Base-by-base conservation (phyloP, 2,329 filamentous ascomycete genomes). In the Trichothecium roseum region DNA sequence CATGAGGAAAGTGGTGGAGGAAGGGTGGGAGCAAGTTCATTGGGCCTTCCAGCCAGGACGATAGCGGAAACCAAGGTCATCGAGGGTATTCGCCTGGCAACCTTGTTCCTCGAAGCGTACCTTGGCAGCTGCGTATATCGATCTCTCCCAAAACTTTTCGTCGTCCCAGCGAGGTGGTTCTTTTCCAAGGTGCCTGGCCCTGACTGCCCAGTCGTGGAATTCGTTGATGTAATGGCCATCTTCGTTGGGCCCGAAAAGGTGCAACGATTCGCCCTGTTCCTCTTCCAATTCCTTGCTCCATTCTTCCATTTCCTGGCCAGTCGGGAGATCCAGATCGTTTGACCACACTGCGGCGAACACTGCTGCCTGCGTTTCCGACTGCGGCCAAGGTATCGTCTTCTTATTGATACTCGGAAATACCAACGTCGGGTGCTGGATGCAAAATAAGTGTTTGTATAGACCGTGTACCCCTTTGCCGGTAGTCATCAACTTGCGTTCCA, bases 381-480 rank as follows among this genome's bases (percentile, higher is more conserved):
- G 49, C 0, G 84, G 81, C 53, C 94, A 94, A 0, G 89, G 89
- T n/a, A 93, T 81, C n/a, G 91, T 74, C 45, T 81, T 82, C 51
- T 87, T 81, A 13, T 83, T 79, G 28, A 95, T 64, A 0, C 74
- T 76, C 0, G 83, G 68, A 51, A 95, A 88, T 1, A 74, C 80
- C 2, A 96, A 64, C 0, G 84, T 91, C 1, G 88, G 86, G 40
- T 85, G 74, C 1, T 73, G 63, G 4, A 80, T 77, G 53, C 80
- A 78, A 54, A 95, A 81, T 8, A 95, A 49, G 47, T 96, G 86
- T 44, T 85, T 68, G 54, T 87, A 94, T 3, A 88, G 59, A 24
- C 81, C 76, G 41, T 78, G 65, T 1, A 88, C 78, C 18, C 82
- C 72, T 24, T 69, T 71, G 1, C 88, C 88, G 37, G 77, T 72